Base-by-base conservation (phyloP, 2,329 filamentous ascomycete genomes). In the Cladosporium halotolerans region DNA sequence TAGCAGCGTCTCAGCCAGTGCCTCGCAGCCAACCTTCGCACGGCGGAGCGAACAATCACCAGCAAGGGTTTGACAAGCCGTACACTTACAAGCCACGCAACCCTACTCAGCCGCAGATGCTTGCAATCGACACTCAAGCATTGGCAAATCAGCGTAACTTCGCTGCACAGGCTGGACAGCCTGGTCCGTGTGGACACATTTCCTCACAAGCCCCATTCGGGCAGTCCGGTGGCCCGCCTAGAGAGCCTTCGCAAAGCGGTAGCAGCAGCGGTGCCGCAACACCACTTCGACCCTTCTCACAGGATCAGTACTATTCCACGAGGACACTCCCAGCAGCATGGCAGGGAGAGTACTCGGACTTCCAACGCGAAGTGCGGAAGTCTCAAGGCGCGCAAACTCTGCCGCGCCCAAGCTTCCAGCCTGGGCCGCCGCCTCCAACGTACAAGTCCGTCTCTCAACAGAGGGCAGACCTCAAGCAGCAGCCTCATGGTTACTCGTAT, bases 41-140 rank as follows among this genome's bases (percentile, higher is more conserved):
- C 19, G 40, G 43, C 18, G 23, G 53, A 42, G 36, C 45, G 44
- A 40, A 47, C 4, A 32, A 36, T n/a, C 47, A 51, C 41, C 36
- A 53, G 32, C 42, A 55, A 19, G 45, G 53, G 18, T 28, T 55
- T 44, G 61, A 65, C 36, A 67, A 66, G 57, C 68, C 68, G 13
- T 71, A 71, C 49, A 57, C 60, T n/a, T 71, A 70, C 62, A 70
- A 71, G 60, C 68, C 68, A 14, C 66, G 66, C 45, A 62, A 66
- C 13, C 60, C 66, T 10, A 55, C 59, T 23, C 54, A 55, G 49
- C 63, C 66, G 33, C 57, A 60, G 36, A 54, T 63, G 45, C 65
- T 59, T 48, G 53, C 56, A 34, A 57, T 68, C 19, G 67, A 68
- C 54, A 57, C 59, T 32, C 58, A 66, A 45, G 61, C 66, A 23